A percentile compares a stretch with the other conserved stretches of the same genome.
Evolutionary conservation across 345 rosid species (phyloP).

Genomic region (Eutrema japonicum): DNA sequence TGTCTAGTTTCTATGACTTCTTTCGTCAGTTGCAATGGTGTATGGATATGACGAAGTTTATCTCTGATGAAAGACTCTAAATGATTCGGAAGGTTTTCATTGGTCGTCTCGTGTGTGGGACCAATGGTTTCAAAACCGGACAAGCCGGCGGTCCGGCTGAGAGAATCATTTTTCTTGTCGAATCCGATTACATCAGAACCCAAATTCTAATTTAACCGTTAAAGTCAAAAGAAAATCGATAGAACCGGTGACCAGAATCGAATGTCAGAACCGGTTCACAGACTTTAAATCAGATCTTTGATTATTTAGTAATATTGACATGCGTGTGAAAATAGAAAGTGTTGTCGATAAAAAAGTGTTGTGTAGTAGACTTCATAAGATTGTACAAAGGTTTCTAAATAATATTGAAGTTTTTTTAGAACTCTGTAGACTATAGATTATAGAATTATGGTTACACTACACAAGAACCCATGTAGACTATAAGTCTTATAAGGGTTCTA

Average conservation of each 20-base stretch:
- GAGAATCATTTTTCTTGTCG: background rate
- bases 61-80: slow-evolving; percentile 18
- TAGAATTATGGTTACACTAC: background rate
- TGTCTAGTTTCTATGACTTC: background rate
- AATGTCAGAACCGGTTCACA: background rate
- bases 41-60: slow-evolving; percentile 15
- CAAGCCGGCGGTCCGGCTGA: background rate
- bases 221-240: background rate
- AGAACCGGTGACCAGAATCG: background rate
- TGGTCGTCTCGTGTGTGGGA: background rate
- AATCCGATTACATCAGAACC: background rate
- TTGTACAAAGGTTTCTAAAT: background rate
- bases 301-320: no score
- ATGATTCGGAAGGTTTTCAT: background rate
- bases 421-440: background rate
- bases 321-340: background rate
- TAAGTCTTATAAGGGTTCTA: background rate
- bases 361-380: background rate
- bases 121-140: background rate
- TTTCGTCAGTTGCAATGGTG: background rate
- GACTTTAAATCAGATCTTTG: no score
- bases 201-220: background rate
- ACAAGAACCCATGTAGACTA: background rate
- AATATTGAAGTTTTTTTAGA: background rate
- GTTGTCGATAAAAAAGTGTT: background rate